Base-by-base conservation (phyloP, 1,139 yeast species). In the Yamadazyma jaroonii region DNA sequence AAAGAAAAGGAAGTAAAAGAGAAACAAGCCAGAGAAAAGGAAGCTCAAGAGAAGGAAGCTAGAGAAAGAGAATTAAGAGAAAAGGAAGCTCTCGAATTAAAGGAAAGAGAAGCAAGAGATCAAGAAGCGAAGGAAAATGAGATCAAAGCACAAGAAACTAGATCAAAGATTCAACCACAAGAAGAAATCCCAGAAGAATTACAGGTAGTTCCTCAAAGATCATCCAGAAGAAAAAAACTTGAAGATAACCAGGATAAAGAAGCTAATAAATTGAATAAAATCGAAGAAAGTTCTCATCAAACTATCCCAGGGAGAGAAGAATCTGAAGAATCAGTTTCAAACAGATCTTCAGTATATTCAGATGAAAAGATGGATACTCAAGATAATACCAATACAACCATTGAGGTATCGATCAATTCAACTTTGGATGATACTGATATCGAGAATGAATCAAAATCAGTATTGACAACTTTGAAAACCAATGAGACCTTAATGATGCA, bases 331-430 rank as follows among this genome's bases (percentile, higher is more conserved):
- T 20, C 23, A 29, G 24, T 29, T 20, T 49, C 54, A 6, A 48
- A 43, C 35, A 41, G 55, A 25, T 50, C 56, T 3, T 53, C 56
- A 9, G 46, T 51, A n/a, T 52, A 52, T 40, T 53, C 57, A 2
- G 54, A 49, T 28, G 52, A 45, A 20, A 46, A 44, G 21, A 31
- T 24, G 12, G 28, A 31, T 12, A 21, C 7, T 25, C 29, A 25
- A 9, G 36, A 38, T 29, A 29, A 35, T 8, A 14, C 39, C n/a
- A 26, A 25, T n/a, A 26, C 31, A 11, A 35, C 35, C 2, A n/a
- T 28, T 2, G 36, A 27, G 4, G 9, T 27, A 14, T 35, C 42
- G 12, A 33, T 39, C 6, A 27, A 39, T 25, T 33, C 37, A 17
- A 36, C 39, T 3, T 27, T 36, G 9, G 38, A 37, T 13, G 39